Conservation (phyloP, 768 basidiomycete species). For the Rhizopogon vulgaris region DNA sequence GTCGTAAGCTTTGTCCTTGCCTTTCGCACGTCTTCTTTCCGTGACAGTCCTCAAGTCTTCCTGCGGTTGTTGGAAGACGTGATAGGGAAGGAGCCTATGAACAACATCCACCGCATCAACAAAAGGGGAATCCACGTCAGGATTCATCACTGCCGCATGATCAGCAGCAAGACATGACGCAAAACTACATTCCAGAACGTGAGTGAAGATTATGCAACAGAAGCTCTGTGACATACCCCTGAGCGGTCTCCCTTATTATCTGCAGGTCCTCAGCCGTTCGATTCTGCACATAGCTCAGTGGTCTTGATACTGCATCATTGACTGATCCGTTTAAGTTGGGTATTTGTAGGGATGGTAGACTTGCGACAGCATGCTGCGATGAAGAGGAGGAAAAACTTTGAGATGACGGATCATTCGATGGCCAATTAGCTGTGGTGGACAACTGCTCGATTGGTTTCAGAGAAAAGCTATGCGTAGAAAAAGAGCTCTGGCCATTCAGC, state of each 20-base stretch:
- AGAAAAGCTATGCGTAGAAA: conserved; percentile 23
- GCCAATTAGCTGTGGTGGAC: background rate
- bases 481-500: conserved; percentile 22
- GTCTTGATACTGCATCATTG: conserved; percentile 21
- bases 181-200: conserved; percentile 37
- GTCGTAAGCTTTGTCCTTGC: conserved; percentile 53
- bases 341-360: conserved; percentile 19
- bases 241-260: conserved; percentile 38
- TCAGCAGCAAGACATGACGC: conserved; percentile 52
- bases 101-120: conserved; percentile 54
- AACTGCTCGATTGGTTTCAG: conserved; percentile 11
- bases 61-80: conserved; percentile 69
- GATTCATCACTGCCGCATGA: conserved; percentile 52
- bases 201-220: conserved; percentile 6
- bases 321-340: conserved; percentile 2
- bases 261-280: conserved; percentile 48
- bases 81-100: conserved; percentile 72
- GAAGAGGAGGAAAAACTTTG: conserved; percentile 5
- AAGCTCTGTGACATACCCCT: conserved; percentile 35
- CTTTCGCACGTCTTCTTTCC: conserved; percentile 34
- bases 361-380: conserved; percentile 11
- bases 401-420: conserved; percentile 1
- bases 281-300: conserved; percentile 24
- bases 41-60: conserved; percentile 47
- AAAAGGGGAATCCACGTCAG: conserved; percentile 70